Evolutionary conservation across 345 rosid genomes (phyloP), one percentile per base, ranked within the genome.

Genomic region (Eucalyptus sp.): DNA sequence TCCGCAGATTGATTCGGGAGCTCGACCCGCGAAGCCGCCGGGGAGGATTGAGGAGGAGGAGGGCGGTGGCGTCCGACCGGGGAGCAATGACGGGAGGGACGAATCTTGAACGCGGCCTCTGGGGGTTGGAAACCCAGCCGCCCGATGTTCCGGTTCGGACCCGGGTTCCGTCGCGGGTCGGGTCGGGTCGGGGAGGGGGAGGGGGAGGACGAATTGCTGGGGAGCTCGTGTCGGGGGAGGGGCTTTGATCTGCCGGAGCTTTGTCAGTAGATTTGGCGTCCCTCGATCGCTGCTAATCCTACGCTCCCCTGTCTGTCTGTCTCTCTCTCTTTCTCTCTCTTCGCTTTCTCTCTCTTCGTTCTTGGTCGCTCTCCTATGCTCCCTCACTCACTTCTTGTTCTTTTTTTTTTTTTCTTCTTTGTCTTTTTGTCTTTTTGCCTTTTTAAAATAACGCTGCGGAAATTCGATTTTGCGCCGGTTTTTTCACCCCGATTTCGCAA

Each of bases 321-420:
- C 41, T 64, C 76, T 64, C 37, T 64, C 76, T 64, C 76, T 5
- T 5, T 11, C 7, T 29, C 13, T 52, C 7, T n/a, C 31, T 60
- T 13, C 50, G 5, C 68, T 62, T 68, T 66, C 83, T 41, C 33
- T 88, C 88, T 88, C 93, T 87, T 90, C 90, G 88, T 86, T 86
- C 90, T 89, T 89, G 87, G 86, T 87, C 22, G 88, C 91, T 86
- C 66, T 90, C 89, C 87, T 37, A 66, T 24, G 81, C 86, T 89
- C 90, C 31, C 86, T 87, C 90, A 85, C 89, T 27, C 88, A 41
- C 84, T 76, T 76, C 91, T 85, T 87, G 88, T 86, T 50, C 87
- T 87, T 87, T 88, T 81, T 87, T 4, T 13, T 13, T 43, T 18
- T 37, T 37, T 37, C 4, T 18, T 16, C 4, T 76, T 15, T 60